Base-by-base conservation (phyloP, 2,329 filamentous ascomycete genomes). In the Herpotrichia juniperi region DNA sequence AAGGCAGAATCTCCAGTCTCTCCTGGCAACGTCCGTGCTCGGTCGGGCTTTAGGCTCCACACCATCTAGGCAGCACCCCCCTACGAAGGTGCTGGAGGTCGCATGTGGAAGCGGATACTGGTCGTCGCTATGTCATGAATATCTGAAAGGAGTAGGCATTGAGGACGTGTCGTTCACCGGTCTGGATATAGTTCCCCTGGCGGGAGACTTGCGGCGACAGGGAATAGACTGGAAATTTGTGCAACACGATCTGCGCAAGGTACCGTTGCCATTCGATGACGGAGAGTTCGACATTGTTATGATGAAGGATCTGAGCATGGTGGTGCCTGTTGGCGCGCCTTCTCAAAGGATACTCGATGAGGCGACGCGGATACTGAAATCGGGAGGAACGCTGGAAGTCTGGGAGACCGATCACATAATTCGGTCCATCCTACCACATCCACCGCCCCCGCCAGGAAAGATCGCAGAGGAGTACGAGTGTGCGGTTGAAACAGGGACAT, bases 341-440 rank as follows among this genome's bases (percentile, higher is more conserved):
- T 83, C 86, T 28, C 78, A 82, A 39, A 70, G 72, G 21, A 76
- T 84, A n/a, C 69, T 87, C 52, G 88, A 90, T 58, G 91, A 97
- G 68, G 88, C 87, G 56, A 77, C 93, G 40, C 88, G 93, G 16
- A 76, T 96, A 11, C 78, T 96, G 30, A 86, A 83, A 59, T 87
- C 89, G 0, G 91, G 90, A 14, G 93, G 93, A 4, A 85, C 86
- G 1, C 67, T 97, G 22, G 93, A 97, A 69, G 81, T 96, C 14
- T 97, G 93, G 93, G 93, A 96, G 59, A 88, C 88, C 4, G 93
- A 97, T 74, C 86, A 92, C 68, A 83, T 88, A 11, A 85, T 96
- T 58, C 88, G 93, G 61, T 93, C 92, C 72, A 80, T 97, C 24
- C 81, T 91, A 45, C 90, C 91, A 2, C 90, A 94, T 68, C 85